Percentiles rank a stretch among this genome's conserved stretches.
Evolutionary conservation across 768 basidiomycete genomes (phyloP).

Genomic region (Trametes maxima): DNA sequence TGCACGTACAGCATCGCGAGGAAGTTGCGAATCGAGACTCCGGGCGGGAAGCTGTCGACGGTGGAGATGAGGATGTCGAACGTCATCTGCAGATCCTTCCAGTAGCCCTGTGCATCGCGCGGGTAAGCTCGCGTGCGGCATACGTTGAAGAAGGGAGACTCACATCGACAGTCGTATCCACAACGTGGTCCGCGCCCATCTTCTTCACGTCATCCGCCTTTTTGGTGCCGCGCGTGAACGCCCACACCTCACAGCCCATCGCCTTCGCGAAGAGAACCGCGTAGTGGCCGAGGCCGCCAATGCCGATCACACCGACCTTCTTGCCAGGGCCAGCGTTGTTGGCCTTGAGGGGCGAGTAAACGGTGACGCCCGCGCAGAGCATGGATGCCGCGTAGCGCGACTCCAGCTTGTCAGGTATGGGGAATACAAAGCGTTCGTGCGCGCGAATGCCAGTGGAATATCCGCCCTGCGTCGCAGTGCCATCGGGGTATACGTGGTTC

Average conservation of each 20-base stretch:
- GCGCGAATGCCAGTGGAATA: slow-evolving; percentile 51
- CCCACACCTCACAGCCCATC: slow-evolving; percentile 58
- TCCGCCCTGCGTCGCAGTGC: slow-evolving; percentile 44
- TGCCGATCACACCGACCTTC: slow-evolving; percentile 65
- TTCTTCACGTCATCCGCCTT: slow-evolving; percentile 60
- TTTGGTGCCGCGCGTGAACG: slow-evolving; percentile 55
- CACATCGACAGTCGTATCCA: slow-evolving; percentile 42
- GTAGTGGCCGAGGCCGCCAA: slow-evolving; percentile 58
- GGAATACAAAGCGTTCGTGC: slow-evolving; percentile 58
- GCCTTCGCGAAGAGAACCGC: slow-evolving; percentile 51
- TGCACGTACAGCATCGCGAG: slow-evolving; percentile 51
- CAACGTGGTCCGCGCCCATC: slow-evolving; percentile 58
- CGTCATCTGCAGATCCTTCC: slow-evolving; percentile 38
- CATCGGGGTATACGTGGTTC: slow-evolving; percentile 45
- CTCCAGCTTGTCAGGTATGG: slow-evolving; percentile 55
- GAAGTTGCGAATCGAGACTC: slow-evolving; percentile 31
- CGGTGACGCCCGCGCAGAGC: slow-evolving; percentile 65
- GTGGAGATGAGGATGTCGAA: slow-evolving; percentile 53
- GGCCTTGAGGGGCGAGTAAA: slow-evolving; percentile 59
- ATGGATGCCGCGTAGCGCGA: slow-evolving; percentile 61
- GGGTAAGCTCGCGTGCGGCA: not conserved
- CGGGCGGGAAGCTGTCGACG: slow-evolving; percentile 23
- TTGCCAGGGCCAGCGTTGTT: slow-evolving; percentile 61
- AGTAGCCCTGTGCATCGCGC: slow-evolving; percentile 37
- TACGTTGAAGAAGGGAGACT: not conserved